Evolutionary conservation across 345 rosid species (phyloP), one percentile per base, ranked within the genome.

Genomic region (Arabis alpina): DNA sequence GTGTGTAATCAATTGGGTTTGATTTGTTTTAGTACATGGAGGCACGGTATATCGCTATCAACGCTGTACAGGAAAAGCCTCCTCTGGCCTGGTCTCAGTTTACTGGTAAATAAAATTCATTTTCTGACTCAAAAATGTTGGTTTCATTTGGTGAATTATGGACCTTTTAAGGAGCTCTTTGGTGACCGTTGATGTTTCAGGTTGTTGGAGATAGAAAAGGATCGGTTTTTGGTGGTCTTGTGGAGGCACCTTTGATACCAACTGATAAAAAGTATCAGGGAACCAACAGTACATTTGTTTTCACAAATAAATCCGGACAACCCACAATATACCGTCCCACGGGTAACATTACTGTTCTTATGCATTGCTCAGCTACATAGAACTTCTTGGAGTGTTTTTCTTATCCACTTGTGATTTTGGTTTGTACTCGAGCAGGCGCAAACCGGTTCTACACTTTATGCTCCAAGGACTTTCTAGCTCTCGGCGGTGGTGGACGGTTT

Each of bases 401-500:
- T 12, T 66, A 12, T 72, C n/a, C 50, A 47, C 4, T 16, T 40
- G 45, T 60, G 19, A 23, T 42, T 27, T 19, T 58, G 41, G 66
- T 49, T 50, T 50, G 30, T 59, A 64, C 54, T 73, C 54, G 74
- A 78, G 52, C 88, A 94, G 99, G 99, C 40, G 93, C 89, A 5
- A 91, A 94, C 70, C 83, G 89, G n/a, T 94, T 91, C 74, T 94
- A 77, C 82, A 94, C 99, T 14, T 77, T 91, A 84, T 91, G 97
- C 77, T 83, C 90, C 11, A 72, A 85, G 5, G 95, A 89, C 47
- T 91, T 54, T 78, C 79, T 94, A 54, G 99, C 99, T 50, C 75
- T 94, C 23, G 99, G 97, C 10, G 97, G 99, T 36, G 99, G 99
- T 62, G 88, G 97, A 54, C 93, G 87, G 60, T 94, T 94, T 76